These are phyloP conservation scores for Chrysanthemum makinoi DNA, from an alignment of 129 eudicot genomes.

Conservation along the genomic window DNA sequence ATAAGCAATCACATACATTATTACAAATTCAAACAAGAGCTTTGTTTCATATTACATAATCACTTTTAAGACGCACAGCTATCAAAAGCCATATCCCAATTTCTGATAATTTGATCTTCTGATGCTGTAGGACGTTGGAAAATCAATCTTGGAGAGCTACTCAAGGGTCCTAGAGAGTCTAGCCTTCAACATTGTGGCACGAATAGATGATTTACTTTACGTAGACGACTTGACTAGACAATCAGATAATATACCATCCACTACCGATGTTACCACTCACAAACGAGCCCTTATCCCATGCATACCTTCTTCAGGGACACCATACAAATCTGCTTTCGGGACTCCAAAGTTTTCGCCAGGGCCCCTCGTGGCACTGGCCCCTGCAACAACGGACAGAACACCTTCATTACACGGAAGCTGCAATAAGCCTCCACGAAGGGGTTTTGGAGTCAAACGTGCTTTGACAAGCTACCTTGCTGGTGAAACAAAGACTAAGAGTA, in stretches of 20 bases:
- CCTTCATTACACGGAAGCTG: conserved; percentile 50
- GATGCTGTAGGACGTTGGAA: conserved; percentile 71
- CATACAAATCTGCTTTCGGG: conserved; percentile 60
- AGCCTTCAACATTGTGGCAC: conserved; percentile 74
- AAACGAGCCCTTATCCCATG: conserved; percentile 36
- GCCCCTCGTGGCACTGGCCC: conserved; percentile 54
- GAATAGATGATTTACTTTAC: conserved; percentile 81
- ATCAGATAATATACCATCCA: conserved; percentile 43
- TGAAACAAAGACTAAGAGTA: conserved; percentile 55
- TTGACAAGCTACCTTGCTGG: conserved; percentile 76
- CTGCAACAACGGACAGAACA: conserved; percentile 60
- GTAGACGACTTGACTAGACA: conserved; percentile 78
- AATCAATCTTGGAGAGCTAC: conserved; percentile 87
- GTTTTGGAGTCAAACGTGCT: conserved; percentile 84
- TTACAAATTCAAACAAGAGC: no score
- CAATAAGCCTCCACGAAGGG: conserved; percentile 64
- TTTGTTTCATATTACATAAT: no score
- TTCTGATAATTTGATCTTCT: not conserved
- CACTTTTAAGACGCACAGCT: no score
- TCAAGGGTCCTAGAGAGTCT: conserved; percentile 88
- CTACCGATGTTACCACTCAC: conserved; percentile 40
- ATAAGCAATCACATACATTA: no score
- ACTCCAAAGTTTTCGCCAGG: conserved; percentile 74
- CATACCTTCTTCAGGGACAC: conserved; percentile 70
- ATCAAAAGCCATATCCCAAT: no score